Base-by-base conservation (phyloP, 192 early-diverging fungal species). In the Chytriomyces hyalinus region DNA sequence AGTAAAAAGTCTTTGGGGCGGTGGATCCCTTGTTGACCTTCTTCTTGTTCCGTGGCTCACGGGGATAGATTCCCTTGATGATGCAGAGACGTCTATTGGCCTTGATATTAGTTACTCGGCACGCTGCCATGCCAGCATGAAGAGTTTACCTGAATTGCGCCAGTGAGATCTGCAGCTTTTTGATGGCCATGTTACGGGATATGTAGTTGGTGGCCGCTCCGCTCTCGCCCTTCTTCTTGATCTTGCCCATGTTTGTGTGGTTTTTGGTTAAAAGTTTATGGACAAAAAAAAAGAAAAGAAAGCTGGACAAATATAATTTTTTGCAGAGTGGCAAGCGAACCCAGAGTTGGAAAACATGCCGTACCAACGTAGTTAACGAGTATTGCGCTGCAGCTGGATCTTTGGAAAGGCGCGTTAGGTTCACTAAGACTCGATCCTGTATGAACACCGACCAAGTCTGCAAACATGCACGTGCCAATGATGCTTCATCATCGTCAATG, bases 31-130 rank as follows among this genome's bases (percentile, higher is more conserved):
- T 93, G 85, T 92, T 91, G 80, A 94, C 93, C 84, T 94, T 96
- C 87, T 95, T 95, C 79, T 93, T 94, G 87, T 93, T 96, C 69
- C 87, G 90, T 51, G 97, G 97, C 84, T 97, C 96, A 43, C 94
- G 92, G 6, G 97, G 97, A 85, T 99, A 99, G 74, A 99, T 93
- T 44, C 97, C 97, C 86, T 99, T 99, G 76, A 99, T 86, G 84
- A 99, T 99, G 84, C 96, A 98, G 51, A 99, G 87, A 28, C 96
- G 94, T 80, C 97, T 78, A 90, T 67, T 78, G 17, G 70, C 47
- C 49, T 26, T 44, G 6, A 49, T 49, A 28, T 71, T n/a, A 59
- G 59, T 48, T 11, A 65, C 15, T 11, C 11, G 22, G 64, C 13
- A 26, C 22, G 43, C 67, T 11, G 47, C 10, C 36, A 49, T 11